Evolutionary conservation across 2,329 filamentous ascomycete genomes (phyloP), one percentile per base, ranked within the genome.

Genomic region (Zasmidium cellare): DNA sequence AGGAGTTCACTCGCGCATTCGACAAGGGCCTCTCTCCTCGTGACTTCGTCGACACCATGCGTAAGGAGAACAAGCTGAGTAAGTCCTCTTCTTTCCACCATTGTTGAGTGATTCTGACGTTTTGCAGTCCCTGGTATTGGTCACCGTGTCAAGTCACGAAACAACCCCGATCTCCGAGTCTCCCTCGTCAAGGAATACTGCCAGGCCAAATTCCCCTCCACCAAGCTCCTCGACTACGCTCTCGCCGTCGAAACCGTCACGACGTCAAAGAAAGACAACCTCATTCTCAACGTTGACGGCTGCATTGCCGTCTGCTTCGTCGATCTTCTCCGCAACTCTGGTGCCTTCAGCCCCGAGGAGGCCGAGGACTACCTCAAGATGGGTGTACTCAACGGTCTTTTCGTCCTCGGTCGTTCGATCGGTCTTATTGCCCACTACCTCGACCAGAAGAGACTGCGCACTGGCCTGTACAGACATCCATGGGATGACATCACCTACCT

Each of bases 151-250:
- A 99, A 99, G 87, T 99, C 94, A 67, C 90, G 94, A 73, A 97
- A 97, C 86, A 99, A 99, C 88, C 94, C 94, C 64, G 94, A 99
- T 87, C 88, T 99, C 70, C 94, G 94, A 85, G 94, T 99, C 70
- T 93, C 97, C 83, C 89, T 99, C 59, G 94, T 99, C 75, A 99
- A 97, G 86, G 93, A 99, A 81, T 99, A 94, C 78, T 94, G 96
- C 75, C 85, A 92, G 80, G 90, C 92, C 84, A 91, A 94, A 82
- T 99, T 99, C 89, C 92, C 94, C 70, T 92, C 82, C 82, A 91
- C 90, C 85, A 97, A 97, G 86, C 87, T 97, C 75, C 91, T 99
- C 76, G 94, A 99, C 82, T 99, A 97, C 78, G 94, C 94, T 67
- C 87, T 99, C 74, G 94, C 94, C 48, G 94, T 99, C 68, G 94